A percentile compares a stretch with the other conserved stretches of the same genome.
Evolutionary conservation across 352 stramenopile species (phyloP).

Genomic region (Pythium aphanidermatum): DNA sequence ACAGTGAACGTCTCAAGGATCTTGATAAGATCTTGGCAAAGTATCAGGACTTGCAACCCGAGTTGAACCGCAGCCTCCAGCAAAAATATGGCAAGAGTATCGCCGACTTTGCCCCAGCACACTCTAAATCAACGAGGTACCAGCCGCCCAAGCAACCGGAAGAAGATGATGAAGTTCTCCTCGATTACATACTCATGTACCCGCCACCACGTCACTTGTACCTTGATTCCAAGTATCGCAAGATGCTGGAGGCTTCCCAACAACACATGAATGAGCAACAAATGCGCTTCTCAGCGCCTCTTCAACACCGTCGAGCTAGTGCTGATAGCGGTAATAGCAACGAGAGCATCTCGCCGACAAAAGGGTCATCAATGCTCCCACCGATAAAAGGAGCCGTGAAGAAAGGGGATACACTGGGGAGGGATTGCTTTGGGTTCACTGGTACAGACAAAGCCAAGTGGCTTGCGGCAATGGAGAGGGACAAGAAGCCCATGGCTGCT

Average conservation of each 20-base stretch:
- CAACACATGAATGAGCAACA: conserved; percentile 77
- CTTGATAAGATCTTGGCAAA: conserved; percentile 74
- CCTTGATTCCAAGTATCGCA: conserved; percentile 54
- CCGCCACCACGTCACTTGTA: conserved; percentile 33
- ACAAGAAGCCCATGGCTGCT: conserved; percentile 60
- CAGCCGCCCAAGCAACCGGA: background rate
- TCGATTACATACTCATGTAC: conserved; percentile 69
- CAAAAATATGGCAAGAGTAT: conserved; percentile 65
- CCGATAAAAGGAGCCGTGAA: conserved; percentile 47
- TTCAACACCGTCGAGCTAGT: conserved; percentile 60
- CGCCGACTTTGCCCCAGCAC: conserved; percentile 28
- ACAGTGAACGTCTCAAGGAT: conserved; percentile 44
- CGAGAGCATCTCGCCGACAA: conserved; percentile 2
- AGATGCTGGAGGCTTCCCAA: conserved; percentile 78
- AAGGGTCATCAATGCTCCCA: conserved; percentile 27
- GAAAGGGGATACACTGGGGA: conserved; percentile 35
- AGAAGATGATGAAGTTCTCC: conserved; percentile 37
- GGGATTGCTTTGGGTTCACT: conserved; percentile 76
- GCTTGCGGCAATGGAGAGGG: conserved; percentile 23
- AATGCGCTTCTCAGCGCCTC: conserved; percentile 65
- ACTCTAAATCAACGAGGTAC: background rate
- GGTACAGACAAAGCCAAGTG: conserved; percentile 73
- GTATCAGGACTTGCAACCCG: conserved; percentile 54
- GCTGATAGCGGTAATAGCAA: conserved; percentile 11
- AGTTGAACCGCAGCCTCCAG: conserved; percentile 51